Evolutionary conservation across 768 basidiomycete species (phyloP).

Genomic region (Pisolithus albus): DNA sequence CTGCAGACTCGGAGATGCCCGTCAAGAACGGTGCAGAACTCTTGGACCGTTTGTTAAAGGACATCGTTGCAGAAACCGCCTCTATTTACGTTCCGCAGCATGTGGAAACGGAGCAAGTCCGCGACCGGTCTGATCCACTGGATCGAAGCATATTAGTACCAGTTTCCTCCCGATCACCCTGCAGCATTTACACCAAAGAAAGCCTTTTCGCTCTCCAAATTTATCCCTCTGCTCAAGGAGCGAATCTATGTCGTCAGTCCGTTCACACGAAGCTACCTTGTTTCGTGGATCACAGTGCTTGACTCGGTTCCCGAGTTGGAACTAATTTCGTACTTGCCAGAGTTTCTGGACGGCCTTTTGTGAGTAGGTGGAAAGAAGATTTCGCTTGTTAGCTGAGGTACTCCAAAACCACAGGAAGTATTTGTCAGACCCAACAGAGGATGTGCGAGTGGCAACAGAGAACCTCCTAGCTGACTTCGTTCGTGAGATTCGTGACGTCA

Average conservation of each 20-base stretch:
- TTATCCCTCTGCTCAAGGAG: constrained; percentile 89
- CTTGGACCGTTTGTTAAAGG: constrained; percentile 93
- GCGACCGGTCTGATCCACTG: constrained; percentile 37
- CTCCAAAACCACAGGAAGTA: constrained; percentile 59
- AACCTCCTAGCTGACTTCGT: constrained; percentile 84
- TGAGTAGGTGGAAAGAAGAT: constrained; percentile 34
- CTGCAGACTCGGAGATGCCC: constrained; percentile 90
- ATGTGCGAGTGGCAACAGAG: constrained; percentile 88
- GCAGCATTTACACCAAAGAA: constrained; percentile 41
- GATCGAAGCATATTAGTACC: constrained; percentile 56
- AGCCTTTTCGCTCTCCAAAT: constrained; percentile 90
- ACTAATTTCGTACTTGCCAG: constrained; percentile 88
- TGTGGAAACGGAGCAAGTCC: constrained; percentile 67
- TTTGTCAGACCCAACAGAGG: constrained; percentile 89
- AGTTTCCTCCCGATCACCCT: constrained; percentile 44
- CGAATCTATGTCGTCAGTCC: constrained; percentile 94
- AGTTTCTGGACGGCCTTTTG: constrained; percentile 92
- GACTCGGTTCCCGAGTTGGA: constrained; percentile 97
- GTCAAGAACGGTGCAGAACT: constrained; percentile 99
- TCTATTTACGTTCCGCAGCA: constrained; percentile 90
- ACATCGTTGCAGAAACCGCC: constrained; percentile 95
- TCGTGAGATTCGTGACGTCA: constrained; percentile 84
- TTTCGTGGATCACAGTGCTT: constrained; percentile 92
- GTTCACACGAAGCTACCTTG: constrained; percentile 92
- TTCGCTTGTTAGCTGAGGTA: constrained; percentile 4